These are phyloP conservation scores for Adiantum capillusveneris DNA, from an alignment of 75 land plant genomes.

Conservation along the genomic window DNA sequence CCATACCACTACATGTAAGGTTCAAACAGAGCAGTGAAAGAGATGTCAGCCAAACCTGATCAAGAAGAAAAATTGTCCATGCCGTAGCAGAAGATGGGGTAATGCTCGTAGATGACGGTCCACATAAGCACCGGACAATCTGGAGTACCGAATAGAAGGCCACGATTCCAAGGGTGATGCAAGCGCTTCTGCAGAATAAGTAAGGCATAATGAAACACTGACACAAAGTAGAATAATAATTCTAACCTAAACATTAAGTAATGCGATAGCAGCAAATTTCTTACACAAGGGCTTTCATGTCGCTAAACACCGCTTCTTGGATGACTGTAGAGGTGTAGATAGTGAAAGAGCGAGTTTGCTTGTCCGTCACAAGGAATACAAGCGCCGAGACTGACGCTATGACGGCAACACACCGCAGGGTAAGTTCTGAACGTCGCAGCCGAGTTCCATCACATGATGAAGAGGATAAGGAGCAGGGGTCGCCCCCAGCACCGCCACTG, in stretches of 20 bases:
- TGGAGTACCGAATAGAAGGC: background rate
- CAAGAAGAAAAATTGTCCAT: background rate
- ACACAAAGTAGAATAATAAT: no score
- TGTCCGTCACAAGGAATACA: background rate
- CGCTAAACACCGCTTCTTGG: background rate
- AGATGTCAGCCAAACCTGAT: conserved; percentile 4
- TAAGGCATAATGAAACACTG: no score
- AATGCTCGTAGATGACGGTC: background rate
- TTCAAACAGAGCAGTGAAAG: no score
- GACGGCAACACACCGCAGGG: background rate
- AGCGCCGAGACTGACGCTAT: background rate
- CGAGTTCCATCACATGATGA: no score
- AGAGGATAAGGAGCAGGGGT: no score
- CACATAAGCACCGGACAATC: background rate
- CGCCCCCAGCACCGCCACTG: background rate
- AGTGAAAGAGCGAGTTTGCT: background rate
- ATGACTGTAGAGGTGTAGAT: background rate
- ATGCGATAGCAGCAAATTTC: background rate
- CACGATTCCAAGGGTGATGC: background rate
- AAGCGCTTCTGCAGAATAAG: background rate
- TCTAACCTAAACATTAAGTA: no score
- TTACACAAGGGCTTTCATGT: conserved; percentile 3
- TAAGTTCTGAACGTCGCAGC: background rate
- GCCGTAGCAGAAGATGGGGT: background rate
- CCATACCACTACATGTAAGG: no score